Evolutionary conservation across 2,329 filamentous ascomycete genomes (phyloP), one percentile per base, ranked within the genome.

Genomic region (Neofusicoccum ribis): DNA sequence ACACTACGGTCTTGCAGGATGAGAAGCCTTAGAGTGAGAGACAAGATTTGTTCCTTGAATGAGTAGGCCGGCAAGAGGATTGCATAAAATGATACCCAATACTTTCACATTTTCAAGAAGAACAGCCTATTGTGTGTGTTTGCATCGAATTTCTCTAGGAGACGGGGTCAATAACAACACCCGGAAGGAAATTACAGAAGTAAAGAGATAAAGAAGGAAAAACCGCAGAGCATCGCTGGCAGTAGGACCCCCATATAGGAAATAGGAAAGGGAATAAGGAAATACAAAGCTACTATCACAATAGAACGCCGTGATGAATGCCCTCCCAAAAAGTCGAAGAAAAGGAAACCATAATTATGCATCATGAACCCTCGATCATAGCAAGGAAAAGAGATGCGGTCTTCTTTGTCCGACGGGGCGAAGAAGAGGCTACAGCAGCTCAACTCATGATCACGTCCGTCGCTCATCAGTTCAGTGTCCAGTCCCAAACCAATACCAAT

Each of bases 181-280:
- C 56, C 41, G 31, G 31, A 36, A 47, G 43, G 56, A 58, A 34
- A 63, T 63, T 63, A 52, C 46, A 63, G 49, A 52, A 63, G 60
- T 50, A 36, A 59, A 31, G 23, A 34, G 41, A 31, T 31, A 34
- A 41, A 51, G 27, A 44, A 61, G 6, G 27, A 5, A 49, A 23
- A 63, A 59, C 23, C 31, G 60, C 46, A 43, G 46, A 63, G 44
- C 59, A 62, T 62, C 59, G 59, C 59, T 62, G 31, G 31, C 60
- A 43, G 46, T 60, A 60, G n/a, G 47, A 46, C 27, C 56, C 31
- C 41, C 43, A n/a, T 23, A 47, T 17, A 36, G 39, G n/a, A 54
- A 44, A 52, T 31, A 63, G 36, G 31, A 36, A 52, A 37, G 69
- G 67, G 65, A 61, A 67, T 37, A 41, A 69, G 67, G 66, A 63